Conservation (phyloP, 768 basidiomycete species). For the Pisolithus tinctorius region DNA sequence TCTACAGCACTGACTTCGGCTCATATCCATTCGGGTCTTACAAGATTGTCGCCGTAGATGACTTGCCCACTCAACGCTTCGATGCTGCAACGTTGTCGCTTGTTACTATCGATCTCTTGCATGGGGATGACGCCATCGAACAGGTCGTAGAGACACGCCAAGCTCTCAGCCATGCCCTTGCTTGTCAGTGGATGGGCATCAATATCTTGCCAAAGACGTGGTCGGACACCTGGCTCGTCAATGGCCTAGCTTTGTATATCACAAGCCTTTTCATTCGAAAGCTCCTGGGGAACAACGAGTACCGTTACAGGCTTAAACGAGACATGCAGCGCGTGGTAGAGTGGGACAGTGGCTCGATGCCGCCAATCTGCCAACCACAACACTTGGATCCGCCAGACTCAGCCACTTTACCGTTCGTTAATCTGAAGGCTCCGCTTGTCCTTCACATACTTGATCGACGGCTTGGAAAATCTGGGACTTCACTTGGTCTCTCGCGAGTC, state of each 20-base stretch:
- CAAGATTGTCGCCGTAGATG: slow-evolving; percentile 92
- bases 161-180: slow-evolving; percentile 78
- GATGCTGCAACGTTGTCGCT: slow-evolving; percentile 82
- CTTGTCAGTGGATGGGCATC: slow-evolving; percentile 95
- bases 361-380: slow-evolving; percentile 90
- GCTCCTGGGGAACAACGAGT: slow-evolving; percentile 93
- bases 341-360: slow-evolving; percentile 82
- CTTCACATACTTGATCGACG: slow-evolving; percentile 92
- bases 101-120: slow-evolving; percentile 71
- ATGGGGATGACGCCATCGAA: slow-evolving; percentile 86
- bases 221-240: slow-evolving; percentile 96
- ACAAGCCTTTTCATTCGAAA: slow-evolving; percentile 82
- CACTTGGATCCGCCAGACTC: slow-evolving; percentile 79
- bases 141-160: slow-evolving; percentile 90
- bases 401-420: slow-evolving; percentile 77
- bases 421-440: slow-evolving; percentile 93
- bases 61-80: slow-evolving; percentile 74
- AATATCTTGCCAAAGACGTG: slow-evolving; percentile 91
- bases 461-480: slow-evolving; percentile 91
- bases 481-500: slow-evolving; percentile 88
- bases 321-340: slow-evolving; percentile 92
- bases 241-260: slow-evolving; percentile 88
- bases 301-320: slow-evolving; percentile 89
- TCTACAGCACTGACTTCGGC: slow-evolving; percentile 86
- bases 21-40: slow-evolving; percentile 95